Evolutionary conservation across 2,329 filamentous ascomycete genomes (phyloP), one percentile per base, ranked within the genome.

Genomic region (Talaromyces funiculosus): DNA sequence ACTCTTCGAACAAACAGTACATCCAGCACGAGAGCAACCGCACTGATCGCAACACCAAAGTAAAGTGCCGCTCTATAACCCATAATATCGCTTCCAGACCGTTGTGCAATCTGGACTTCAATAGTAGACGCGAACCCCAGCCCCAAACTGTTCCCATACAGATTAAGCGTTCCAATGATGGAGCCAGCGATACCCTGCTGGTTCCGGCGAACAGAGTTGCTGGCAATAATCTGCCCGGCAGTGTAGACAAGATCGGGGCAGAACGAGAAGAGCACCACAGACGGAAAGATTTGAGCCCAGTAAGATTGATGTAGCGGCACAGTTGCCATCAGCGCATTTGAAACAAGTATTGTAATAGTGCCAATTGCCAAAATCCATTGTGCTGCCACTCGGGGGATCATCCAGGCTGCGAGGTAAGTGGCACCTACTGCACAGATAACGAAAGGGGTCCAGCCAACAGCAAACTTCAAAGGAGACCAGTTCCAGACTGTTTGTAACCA

Each of bases 191-290:
- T 72, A 0, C 82, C 82, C 55, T 84, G 81, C 22, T 84, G 74
- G 4, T 75, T 72, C 2, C 74, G 71, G 2, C 66, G 72, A 31
- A 84, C 81, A 0, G 75, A 76, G 60, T 83, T 82, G 58, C 81
- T 83, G 0, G 81, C 79, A 58, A 84, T 81, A 4, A 84, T 80
- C 61, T 83, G 80, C 0, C 80, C 80, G 0, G 79, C 79, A 0
- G 80, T 78, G 57, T 78, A 82, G 4, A 81, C 74, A 2, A 83
- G 76, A 61, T 84, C 81, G 0, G 80, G 79, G 31, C 77, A 80
- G 64, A 74, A 74, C 0, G 68, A 62, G 24, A 71, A 68, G 8
- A 76, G 63, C 4, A 76, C 60, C 16, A 71, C 69, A 2, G 72
- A 73, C 0, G 70, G 78, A 54, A 83, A 82, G 1, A 69, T 53